A percentile compares a stretch with the other conserved stretches of the same genome.
Evolutionary conservation across 768 basidiomycete genomes (phyloP).

Genomic region (Leucocoprinus birnbaumii): DNA sequence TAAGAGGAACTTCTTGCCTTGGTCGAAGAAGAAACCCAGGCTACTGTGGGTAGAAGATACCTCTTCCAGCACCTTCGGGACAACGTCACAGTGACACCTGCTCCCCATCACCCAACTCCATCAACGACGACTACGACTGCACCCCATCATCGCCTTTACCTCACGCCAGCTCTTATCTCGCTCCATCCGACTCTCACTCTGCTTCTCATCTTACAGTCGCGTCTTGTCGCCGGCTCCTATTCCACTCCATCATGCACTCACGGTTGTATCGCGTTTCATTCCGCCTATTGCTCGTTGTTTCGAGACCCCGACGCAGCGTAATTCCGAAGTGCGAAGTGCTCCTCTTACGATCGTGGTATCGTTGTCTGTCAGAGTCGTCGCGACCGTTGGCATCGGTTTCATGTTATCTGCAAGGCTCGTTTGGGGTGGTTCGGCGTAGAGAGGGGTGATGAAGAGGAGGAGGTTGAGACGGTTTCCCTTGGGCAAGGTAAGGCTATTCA

Average conservation of each 20-base stretch:
- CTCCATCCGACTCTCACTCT: constrained; percentile 31
- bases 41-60: constrained; percentile 47
- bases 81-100: constrained; percentile 18
- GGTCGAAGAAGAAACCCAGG: constrained; percentile 29
- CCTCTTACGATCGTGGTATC: constrained; percentile 65
- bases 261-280: constrained; percentile 26
- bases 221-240: constrained; percentile 46
- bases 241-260: constrained; percentile 31
- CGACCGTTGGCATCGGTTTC: constrained; percentile 30
- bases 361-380: constrained; percentile 54
- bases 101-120: constrained; percentile 14
- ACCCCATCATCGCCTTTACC: constrained; percentile 79
- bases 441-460: constrained; percentile 2
- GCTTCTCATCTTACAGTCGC: constrained; percentile 42
- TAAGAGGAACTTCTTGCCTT: constrained; percentile 21
- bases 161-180: constrained; percentile 73
- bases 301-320: constrained; percentile 34
- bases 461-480: constrained; percentile 13
- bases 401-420: constrained; percentile 17
- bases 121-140: constrained; percentile 47
- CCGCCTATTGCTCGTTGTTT: constrained; percentile 22
- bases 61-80: constrained; percentile 34
- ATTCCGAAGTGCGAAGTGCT: constrained; percentile 57
- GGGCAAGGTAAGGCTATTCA: constrained; percentile 23
- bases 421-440: not conserved